Evolutionary conservation across 148 eudicot genomes (phyloP), one percentile per base, ranked within the genome.

Genomic region (Fagopyrum tataricum): DNA sequence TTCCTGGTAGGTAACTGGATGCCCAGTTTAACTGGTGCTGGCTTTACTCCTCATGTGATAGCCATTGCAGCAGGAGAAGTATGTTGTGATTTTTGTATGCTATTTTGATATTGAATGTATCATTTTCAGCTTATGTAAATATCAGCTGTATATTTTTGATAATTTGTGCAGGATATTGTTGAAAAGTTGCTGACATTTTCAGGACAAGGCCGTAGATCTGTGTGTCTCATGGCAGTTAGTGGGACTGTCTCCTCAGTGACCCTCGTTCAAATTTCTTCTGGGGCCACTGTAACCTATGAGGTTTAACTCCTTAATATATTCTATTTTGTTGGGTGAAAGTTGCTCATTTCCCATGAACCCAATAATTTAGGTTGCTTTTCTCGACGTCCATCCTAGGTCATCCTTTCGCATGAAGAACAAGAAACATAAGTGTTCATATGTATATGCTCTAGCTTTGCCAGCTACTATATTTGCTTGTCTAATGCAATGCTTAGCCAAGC

Each of bases 231-330:
- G 81, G 81, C 93, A 20, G 93, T 81, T 15, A 82, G 56, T 79
- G 93, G 93, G 62, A 75, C 86, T 43, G 90, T 89, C 76, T 87
- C 93, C 56, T 73, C 84, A n/a, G 87, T 87, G 51, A 85, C 90
- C 68, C 74, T 89, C 24, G 81, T 83, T 41, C 90, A 85, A 40
- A 78, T 85, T 77, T 48, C 80, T 72, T 71, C 82, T 75, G 78
- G 67, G 42, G 73, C 75, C 49, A 77, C 85, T 14, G 70, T 84
- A 52, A 84, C 89, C 20, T 88, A 80, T 79, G 91, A 88, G 91
- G 39, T 62, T 24, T 3, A 17, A 14, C 39, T 49, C 37, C 37
- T 3, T 31, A 31, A 31, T 31, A 31, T 31, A 31, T 3, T 31
- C 37, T 31, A 1, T 31, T 31, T 31, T 31, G 37, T 31, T 31